phyloP scores from a whole-genome alignment of 2,329 filamentous ascomycete species.

The Fusarium beomiforme region DNA sequence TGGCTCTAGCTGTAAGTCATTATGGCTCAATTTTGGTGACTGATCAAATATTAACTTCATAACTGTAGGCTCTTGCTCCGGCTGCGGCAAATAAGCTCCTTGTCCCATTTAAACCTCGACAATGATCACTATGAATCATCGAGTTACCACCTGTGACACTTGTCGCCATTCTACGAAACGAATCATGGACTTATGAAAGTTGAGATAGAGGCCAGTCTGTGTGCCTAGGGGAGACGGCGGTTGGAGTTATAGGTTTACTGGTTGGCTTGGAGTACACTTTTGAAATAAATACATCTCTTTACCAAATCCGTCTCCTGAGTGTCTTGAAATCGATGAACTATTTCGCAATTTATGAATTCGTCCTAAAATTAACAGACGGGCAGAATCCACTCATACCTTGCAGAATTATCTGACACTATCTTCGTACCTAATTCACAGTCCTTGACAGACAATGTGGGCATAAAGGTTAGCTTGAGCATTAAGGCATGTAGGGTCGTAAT shows the following conservation, averaged over 20 bases:
- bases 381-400: not conserved
- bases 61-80: conserved; percentile 47
- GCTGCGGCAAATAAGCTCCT: conserved; percentile 43
- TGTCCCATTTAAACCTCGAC: conserved; percentile 4
- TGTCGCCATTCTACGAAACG: conserved; percentile 29
- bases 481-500: no score
- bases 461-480: not conserved
- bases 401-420: no score
- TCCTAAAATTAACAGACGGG: no score
- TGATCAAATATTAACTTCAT: conserved; percentile 20
- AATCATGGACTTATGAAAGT: conserved; percentile 13
- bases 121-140: conserved; percentile 20
- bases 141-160: conserved; percentile 25
- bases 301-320: not conserved
- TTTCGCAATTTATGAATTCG: no score
- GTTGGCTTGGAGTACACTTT: conserved; percentile 32
- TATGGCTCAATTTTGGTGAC: not conserved
- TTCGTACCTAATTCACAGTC: no score
- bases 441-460: not conserved
- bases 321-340: no score
- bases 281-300: conserved; percentile 29
- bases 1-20: conserved; percentile 49
- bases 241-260: conserved; percentile 14
- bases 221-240: not conserved
- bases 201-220: conserved; percentile 31